Conservation (phyloP, 2,329 filamentous ascomycete species). For the Penicillium griseofulvum region DNA sequence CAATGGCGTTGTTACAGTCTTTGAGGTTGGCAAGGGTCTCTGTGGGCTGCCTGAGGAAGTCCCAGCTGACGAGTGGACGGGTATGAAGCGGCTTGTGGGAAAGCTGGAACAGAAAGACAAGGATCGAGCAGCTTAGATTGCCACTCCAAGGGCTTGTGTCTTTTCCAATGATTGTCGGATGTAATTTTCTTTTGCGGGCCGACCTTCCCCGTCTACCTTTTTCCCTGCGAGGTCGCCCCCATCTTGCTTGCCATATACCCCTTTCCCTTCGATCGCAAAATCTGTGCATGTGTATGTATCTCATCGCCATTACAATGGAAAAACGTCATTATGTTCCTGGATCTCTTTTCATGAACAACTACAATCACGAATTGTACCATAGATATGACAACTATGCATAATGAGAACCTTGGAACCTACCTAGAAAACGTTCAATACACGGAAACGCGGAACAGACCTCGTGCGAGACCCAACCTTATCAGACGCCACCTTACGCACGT, state of each 20-base stretch:
- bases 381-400: neutral
- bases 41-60: constrained; percentile 80
- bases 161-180: constrained; percentile 5
- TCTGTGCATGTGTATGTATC: constrained; percentile 13
- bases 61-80: constrained; percentile 86
- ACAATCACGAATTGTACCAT: neutral
- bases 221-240: constrained; percentile 5
- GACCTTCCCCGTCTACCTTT: constrained; percentile 9
- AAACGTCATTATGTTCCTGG: neutral
- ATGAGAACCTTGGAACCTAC: neutral
- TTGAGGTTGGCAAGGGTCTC: constrained; percentile 78
- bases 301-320: constrained; percentile 1
- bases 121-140: constrained; percentile 33
- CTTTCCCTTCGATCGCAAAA: constrained; percentile 20
- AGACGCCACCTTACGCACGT: neutral
- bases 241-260: constrained; percentile 27
- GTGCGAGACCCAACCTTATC: neutral
- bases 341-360: neutral
- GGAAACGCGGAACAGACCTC: neutral
- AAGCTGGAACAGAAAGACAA: constrained; percentile 59
- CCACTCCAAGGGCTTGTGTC: neutral
- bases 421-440: too few relatives aligned
- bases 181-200: constrained; percentile 12
- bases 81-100: constrained; percentile 83
- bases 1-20: constrained; percentile 85